Evolutionary conservation across 768 basidiomycete species (phyloP).

Genomic region (Tulasnella sp.): DNA sequence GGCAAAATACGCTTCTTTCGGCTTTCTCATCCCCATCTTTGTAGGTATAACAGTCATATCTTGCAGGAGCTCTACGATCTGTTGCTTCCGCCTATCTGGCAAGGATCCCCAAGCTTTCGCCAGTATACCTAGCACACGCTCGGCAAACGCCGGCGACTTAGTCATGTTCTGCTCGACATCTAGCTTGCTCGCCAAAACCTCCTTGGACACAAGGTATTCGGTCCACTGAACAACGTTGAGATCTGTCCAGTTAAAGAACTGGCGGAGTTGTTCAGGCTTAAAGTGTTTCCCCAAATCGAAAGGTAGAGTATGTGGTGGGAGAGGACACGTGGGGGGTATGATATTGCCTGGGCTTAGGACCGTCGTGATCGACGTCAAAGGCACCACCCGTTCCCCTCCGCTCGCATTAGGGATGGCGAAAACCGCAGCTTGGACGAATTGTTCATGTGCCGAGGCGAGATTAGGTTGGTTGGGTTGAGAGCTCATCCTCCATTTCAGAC

Average conservation of each 20-base stretch:
- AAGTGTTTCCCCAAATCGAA: constrained; percentile 53
- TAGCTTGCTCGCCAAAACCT: constrained; percentile 28
- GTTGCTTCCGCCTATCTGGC: constrained; percentile 36
- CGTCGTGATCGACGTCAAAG: constrained; percentile 56
- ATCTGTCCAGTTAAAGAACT: constrained; percentile 69
- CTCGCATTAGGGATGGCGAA: constrained; percentile 33
- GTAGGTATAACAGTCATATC: constrained; percentile 58
- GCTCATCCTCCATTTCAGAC: constrained; percentile 76
- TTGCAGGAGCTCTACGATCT: constrained; percentile 41
- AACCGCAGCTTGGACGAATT: constrained; percentile 64
- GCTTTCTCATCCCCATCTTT: constrained; percentile 58
- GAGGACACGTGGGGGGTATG: constrained; percentile 64
- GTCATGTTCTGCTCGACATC: constrained; percentile 51
- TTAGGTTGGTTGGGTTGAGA: not conserved
- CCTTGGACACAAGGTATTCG: constrained; percentile 41
- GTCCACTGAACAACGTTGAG: constrained; percentile 70
- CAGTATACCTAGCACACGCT: constrained; percentile 58
- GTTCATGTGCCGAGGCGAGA: constrained; percentile 31
- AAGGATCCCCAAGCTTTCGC: constrained; percentile 65
- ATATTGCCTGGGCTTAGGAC: constrained; percentile 57
- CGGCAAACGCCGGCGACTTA: constrained; percentile 61
- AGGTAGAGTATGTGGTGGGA: constrained; percentile 65
- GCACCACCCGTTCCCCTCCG: constrained; percentile 45
- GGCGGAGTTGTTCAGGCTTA: constrained; percentile 36
- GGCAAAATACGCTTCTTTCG: constrained; percentile 70